Evolutionary conservation across 345 rosid species (phyloP), one percentile per base, ranked within the genome.

Genomic region (Euphorbia peplus): DNA sequence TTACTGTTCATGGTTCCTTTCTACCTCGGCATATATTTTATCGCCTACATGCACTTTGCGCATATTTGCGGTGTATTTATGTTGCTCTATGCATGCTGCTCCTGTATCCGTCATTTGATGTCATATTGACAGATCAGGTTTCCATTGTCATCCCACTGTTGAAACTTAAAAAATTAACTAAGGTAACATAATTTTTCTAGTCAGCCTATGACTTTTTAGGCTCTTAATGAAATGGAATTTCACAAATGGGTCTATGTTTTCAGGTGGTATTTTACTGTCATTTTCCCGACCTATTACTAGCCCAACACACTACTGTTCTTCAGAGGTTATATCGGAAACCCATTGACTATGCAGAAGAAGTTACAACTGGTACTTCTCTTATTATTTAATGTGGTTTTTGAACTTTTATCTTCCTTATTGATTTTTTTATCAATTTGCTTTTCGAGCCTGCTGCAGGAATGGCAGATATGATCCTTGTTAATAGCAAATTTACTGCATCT

Each of bases 231-330:
- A 15, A 4, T 30, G 29, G 13, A 66, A 63, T 61, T 68, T 71
- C 14, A 53, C 28, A n/a, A n/a, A 41, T 22, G 19, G 18, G 37
- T 25, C 61, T 51, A 16, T 54, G 75, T 51, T 64, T 64, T 29
- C 81, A 88, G 96, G 93, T 91, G 69, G 83, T 87, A 46, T 95
- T 91, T 83, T 95, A 95, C 76, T 95, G 99, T 80, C 96, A 95
- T 82, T 95, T 95, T 75, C 93, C 95, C 0, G 97, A 95, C 79
- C 64, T 95, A 64, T 79, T 95, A 60, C 74, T 91, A 25, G 99
- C 97, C 77, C 87, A 95, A 67, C 96, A 83, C 73, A 80, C 96
- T 26, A 88, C 90, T n/a, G 4, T 78, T 64, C 84, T 90, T n/a
- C 81, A 92, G 83, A 86, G 87, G 68, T 71, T 88, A 65, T 90